Evolutionary conservation across 1,139 yeast species (phyloP).

Genomic region (Candida sojae): DNA sequence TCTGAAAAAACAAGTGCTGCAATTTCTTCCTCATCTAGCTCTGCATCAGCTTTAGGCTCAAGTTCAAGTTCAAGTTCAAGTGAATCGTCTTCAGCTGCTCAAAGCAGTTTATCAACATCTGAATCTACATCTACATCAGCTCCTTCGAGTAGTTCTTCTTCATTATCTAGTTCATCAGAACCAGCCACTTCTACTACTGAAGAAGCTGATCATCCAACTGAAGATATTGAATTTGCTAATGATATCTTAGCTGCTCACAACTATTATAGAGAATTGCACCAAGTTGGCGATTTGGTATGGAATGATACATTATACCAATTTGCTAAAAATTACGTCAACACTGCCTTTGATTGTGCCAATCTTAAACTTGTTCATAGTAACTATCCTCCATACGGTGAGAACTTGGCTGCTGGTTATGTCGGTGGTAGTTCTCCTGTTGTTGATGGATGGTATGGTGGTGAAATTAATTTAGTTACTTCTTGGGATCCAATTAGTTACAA

Average conservation of each 20-base stretch:
- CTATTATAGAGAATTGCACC: conserved; percentile 54
- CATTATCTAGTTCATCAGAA: conserved; percentile 18
- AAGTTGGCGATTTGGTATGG: conserved; percentile 51
- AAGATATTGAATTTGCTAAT: conserved; percentile 24
- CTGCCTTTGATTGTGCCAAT: conserved; percentile 50
- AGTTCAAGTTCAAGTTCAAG: conserved; percentile 16
- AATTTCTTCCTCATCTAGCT: conserved; percentile 19
- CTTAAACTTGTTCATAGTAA: conserved; percentile 53
- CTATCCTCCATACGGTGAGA: conserved; percentile 77
- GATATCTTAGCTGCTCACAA: conserved; percentile 53
- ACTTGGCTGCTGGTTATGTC: conserved; percentile 75
- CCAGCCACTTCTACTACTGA: conserved; percentile 19
- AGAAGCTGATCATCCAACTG: conserved; percentile 8
- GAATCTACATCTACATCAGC: conserved; percentile 17
- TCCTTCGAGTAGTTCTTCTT: conserved; percentile 7
- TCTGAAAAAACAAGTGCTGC: conserved; percentile 16
- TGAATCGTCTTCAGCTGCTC: conserved; percentile 18
- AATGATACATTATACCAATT: conserved; percentile 45
- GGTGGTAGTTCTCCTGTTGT: conserved; percentile 48
- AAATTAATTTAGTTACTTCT: not conserved
- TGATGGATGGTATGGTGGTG: conserved; percentile 72
- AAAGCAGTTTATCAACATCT: conserved; percentile 23
- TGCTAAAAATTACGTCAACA: conserved; percentile 48
- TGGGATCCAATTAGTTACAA: conserved; percentile 13
- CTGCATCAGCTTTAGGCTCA: conserved; percentile 20